These are phyloP conservation scores for Aschersonia sp. DNA, from an alignment of 2,329 filamentous ascomycete genomes.

Conservation along the genomic window DNA sequence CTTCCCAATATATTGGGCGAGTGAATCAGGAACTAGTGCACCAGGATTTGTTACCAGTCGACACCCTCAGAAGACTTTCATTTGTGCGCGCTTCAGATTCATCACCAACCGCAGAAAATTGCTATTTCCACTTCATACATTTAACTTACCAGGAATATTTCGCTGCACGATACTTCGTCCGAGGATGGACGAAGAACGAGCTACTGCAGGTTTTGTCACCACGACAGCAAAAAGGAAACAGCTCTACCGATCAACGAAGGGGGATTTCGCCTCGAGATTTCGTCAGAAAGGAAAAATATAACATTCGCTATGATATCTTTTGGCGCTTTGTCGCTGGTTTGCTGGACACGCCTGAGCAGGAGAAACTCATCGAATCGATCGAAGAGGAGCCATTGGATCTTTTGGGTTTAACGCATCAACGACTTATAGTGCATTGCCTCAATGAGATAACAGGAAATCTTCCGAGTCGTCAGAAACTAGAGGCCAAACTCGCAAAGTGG, in stretches of 20 bases:
- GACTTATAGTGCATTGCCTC: neutral
- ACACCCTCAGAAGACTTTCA: slow-evolving; percentile 11
- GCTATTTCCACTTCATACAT: slow-evolving; percentile 25
- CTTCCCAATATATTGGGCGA: slow-evolving; percentile 6
- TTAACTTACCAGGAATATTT: slow-evolving; percentile 28
- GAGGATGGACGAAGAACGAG: slow-evolving; percentile 11
- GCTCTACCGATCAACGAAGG: neutral
- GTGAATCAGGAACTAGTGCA: slow-evolving; percentile 8
- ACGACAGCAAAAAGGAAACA: neutral
- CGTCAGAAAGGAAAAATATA: slow-evolving; percentile 19
- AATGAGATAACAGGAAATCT: neutral
- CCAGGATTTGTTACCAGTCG: slow-evolving; percentile 6
- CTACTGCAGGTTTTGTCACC: slow-evolving; percentile 6
- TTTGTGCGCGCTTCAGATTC: slow-evolving; percentile 20
- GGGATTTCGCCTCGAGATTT: neutral
- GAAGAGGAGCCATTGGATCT: neutral
- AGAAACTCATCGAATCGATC: neutral
- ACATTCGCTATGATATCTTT: slow-evolving; percentile 20
- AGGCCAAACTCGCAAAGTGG: neutral
- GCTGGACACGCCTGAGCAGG: slow-evolving; percentile 7
- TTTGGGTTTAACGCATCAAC: neutral
- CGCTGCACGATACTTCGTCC: slow-evolving; percentile 23
- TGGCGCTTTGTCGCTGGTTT: slow-evolving; percentile 28
- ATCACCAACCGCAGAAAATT: slow-evolving; percentile 5
- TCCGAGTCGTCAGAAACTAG: neutral